Evolutionary conservation across 441 rosid genomes (phyloP).

Genomic region (Mallotus repandus): DNA sequence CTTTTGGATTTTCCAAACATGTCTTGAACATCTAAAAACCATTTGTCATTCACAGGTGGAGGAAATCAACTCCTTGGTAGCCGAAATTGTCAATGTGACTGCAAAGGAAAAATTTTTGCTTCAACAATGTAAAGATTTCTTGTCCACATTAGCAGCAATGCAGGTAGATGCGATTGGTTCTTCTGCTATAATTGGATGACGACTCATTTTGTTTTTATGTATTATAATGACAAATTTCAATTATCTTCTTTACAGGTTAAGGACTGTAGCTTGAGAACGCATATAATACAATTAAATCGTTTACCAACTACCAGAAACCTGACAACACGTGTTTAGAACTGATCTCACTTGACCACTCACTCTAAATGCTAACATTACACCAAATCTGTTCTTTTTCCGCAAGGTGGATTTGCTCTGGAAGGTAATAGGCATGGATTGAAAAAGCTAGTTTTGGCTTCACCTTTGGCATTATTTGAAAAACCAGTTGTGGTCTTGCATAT

Average conservation of each 20-base stretch:
- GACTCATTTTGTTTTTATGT: conserved; percentile 12
- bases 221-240: neutral
- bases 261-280: conserved; percentile 70
- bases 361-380: conserved; percentile 52
- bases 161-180: conserved; percentile 43
- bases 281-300: conserved; percentile 48
- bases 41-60: conserved; percentile 47
- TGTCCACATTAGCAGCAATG: conserved; percentile 63
- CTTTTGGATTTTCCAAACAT: conserved; percentile 9
- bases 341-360: conserved; percentile 63
- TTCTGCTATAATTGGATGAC: neutral
- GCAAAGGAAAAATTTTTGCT: conserved; percentile 61
- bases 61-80: conserved; percentile 51
- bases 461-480: conserved; percentile 28
- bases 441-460: conserved; percentile 37
- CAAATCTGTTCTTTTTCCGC: conserved; percentile 39
- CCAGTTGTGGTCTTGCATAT: conserved; percentile 30
- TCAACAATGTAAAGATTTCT: conserved; percentile 59
- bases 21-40: conserved; percentile 1
- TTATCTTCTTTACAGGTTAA: conserved; percentile 50
- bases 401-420: conserved; percentile 41
- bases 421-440: conserved; percentile 32
- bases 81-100: conserved; percentile 51
- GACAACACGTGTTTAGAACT: conserved; percentile 74
- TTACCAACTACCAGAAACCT: conserved; percentile 52